Conservation (phyloP, 352 stramenopile species). For the Phytophthora agathidicida region DNA sequence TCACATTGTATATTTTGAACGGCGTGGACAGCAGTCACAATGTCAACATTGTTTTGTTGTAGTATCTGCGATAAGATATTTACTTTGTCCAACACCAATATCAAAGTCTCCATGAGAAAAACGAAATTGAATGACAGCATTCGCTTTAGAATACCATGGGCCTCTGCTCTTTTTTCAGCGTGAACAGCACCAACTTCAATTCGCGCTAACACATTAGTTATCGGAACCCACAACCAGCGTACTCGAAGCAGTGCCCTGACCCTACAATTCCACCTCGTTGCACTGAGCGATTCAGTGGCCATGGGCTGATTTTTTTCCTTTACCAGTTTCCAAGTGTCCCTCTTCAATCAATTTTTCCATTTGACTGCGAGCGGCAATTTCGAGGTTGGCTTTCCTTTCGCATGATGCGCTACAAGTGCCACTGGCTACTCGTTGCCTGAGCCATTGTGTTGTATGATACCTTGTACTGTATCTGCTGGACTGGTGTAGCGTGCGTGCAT, state of each 20-base stretch:
- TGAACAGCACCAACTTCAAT: not conserved
- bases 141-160: not conserved
- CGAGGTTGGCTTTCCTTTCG: not conserved
- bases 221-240: not conserved
- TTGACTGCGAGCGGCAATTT: not conserved
- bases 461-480: no score
- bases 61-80: slow-evolving; percentile 2
- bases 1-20: not conserved
- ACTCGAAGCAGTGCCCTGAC: not conserved
- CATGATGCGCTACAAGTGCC: not conserved
- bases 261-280: not conserved
- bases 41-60: not conserved
- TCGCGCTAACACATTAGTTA: not conserved
- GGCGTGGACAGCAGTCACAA: not conserved
- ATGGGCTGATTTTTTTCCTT: not conserved
- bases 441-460: no score
- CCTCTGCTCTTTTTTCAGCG: not conserved
- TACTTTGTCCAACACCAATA: not conserved
- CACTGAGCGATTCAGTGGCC: not conserved
- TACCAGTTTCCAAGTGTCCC: not conserved
- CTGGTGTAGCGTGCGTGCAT: no score
- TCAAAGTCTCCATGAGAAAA: slow-evolving; percentile 1
- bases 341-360: not conserved
- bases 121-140: slow-evolving; percentile 7
- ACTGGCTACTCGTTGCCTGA: no score